These are phyloP conservation scores for Cyclotella atomus DNA, from an alignment of 108 stramenopile species.

Conservation along the genomic window DNA sequence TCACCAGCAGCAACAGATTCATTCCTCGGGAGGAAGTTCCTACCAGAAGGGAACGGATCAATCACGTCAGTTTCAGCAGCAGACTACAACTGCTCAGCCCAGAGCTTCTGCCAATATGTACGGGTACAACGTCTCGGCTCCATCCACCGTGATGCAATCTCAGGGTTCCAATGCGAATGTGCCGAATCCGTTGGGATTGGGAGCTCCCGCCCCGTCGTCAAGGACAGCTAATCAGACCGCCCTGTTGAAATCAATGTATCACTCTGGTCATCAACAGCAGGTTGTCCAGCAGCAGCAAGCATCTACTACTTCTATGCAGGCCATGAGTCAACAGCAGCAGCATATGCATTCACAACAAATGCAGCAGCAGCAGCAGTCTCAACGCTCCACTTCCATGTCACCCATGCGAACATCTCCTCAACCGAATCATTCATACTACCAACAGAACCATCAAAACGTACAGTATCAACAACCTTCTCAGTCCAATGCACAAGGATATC, in stretches of 20 bases:
- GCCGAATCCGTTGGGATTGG: slow-evolving; percentile 34
- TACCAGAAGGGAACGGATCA: background rate
- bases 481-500: too few species aligned
- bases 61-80: slow-evolving; percentile 11
- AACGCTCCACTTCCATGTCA: background rate
- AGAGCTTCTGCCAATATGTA: slow-evolving; percentile 17
- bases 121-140: slow-evolving; percentile 7
- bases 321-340: slow-evolving; percentile 10
- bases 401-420: background rate
- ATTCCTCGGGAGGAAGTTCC: background rate
- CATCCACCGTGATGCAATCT: slow-evolving; percentile 22
- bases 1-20: slow-evolving; percentile 15
- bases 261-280: slow-evolving; percentile 28
- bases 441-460: background rate
- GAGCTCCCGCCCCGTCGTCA: slow-evolving; percentile 1
- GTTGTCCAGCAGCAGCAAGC: slow-evolving; percentile 7
- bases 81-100: slow-evolving; percentile 9
- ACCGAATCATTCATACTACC: too few species aligned
- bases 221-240: slow-evolving; percentile 31
- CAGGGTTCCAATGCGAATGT: slow-evolving; percentile 16
- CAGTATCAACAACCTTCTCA: background rate
- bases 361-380: slow-evolving; percentile 31
- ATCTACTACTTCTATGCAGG: background rate
- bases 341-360: slow-evolving; percentile 24
- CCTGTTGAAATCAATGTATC: slow-evolving; percentile 47